Conservation (phyloP, 768 basidiomycete species). For the Tricholoma matsutake region DNA sequence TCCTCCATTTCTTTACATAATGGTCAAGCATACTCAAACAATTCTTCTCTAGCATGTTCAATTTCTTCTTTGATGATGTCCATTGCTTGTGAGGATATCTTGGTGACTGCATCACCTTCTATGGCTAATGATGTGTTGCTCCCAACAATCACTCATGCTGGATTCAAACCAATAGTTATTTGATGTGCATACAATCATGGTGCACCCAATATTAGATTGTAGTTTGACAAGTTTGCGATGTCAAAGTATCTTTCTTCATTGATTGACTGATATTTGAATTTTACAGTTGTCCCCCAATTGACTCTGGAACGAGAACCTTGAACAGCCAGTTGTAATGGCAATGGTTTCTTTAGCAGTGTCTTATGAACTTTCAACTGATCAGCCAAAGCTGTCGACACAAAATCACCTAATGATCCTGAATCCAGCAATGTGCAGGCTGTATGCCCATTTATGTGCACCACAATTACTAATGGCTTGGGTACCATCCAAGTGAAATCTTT, state of each 20-base stretch:
- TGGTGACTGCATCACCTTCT: constrained; percentile 6
- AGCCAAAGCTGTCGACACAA: too few species aligned
- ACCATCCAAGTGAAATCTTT: constrained; percentile 18
- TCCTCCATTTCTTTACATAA: too few species aligned
- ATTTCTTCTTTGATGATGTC: constrained; percentile 8
- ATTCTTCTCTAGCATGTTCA: constrained; percentile 10
- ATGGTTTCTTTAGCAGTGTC: constrained; percentile 25
- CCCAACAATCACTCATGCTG: too few species aligned
- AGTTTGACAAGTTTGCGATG: constrained; percentile 35
- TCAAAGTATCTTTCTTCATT: constrained; percentile 28
- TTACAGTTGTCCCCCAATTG: constrained; percentile 19
- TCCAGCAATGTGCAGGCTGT: constrained; percentile 33
- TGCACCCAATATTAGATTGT: constrained; percentile 38
- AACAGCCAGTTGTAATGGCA: constrained; percentile 36
- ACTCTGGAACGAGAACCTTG: constrained; percentile 38
- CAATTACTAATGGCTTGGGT: too few species aligned
- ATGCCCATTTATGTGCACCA: constrained; percentile 29
- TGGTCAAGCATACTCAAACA: constrained; percentile 4
- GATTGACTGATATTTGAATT: too few species aligned
- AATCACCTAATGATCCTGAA: constrained; percentile 38
- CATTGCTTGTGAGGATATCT: constrained; percentile 8
- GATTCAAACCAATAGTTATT: constrained; percentile 19
- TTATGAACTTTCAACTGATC: constrained; percentile 33
- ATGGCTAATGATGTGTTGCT: constrained; percentile 17
- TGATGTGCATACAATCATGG: constrained; percentile 35